These are phyloP conservation scores for Hyaloperonospora arabidopsidis DNA, from an alignment of 352 stramenopile genomes.

Conservation along the genomic window DNA sequence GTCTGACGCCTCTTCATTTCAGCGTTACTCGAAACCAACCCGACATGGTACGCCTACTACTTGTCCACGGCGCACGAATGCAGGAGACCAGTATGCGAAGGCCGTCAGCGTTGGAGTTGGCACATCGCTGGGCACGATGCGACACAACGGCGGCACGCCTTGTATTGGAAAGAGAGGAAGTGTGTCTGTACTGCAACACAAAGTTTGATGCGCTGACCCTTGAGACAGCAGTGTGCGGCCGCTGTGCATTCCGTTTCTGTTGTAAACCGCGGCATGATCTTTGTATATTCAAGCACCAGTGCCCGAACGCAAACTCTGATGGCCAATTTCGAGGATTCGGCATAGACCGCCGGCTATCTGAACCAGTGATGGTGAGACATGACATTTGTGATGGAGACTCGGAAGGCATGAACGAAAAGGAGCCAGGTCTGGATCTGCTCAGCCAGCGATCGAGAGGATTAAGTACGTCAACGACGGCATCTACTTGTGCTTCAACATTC, in stretches of 20 bases:
- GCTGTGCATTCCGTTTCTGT: slow-evolving; percentile 58
- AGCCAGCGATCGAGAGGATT: slow-evolving; percentile 19
- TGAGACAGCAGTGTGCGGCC: slow-evolving; percentile 38
- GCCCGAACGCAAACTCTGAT: slow-evolving; percentile 23
- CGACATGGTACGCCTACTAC: slow-evolving; percentile 60
- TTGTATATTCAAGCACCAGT: slow-evolving; percentile 66
- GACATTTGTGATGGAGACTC: slow-evolving; percentile 18
- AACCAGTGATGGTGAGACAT: slow-evolving; percentile 20
- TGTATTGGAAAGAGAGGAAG: slow-evolving; percentile 57
- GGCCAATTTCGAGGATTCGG: slow-evolving; percentile 14
- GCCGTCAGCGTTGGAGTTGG: slow-evolving; percentile 51
- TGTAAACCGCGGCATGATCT: slow-evolving; percentile 36
- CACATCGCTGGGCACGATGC: slow-evolving; percentile 52
- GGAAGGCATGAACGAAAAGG: slow-evolving; percentile 19
- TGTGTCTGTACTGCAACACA: slow-evolving; percentile 77
- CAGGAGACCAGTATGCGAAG: slow-evolving; percentile 28
- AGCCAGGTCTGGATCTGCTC: slow-evolving; percentile 7
- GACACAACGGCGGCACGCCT: slow-evolving; percentile 56
- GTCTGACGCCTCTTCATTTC: slow-evolving; percentile 72
- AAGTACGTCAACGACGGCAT: slow-evolving; percentile 17
- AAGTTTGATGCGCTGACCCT: slow-evolving; percentile 59
- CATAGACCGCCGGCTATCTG: slow-evolving; percentile 21
- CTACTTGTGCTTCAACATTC: slow-evolving; percentile 12
- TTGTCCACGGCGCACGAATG: slow-evolving; percentile 40
- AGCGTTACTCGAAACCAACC: slow-evolving; percentile 69